These are phyloP conservation scores for Blastobotrys muscicola DNA, from an alignment of 805 yeast genomes.

Conservation along the genomic window DNA sequence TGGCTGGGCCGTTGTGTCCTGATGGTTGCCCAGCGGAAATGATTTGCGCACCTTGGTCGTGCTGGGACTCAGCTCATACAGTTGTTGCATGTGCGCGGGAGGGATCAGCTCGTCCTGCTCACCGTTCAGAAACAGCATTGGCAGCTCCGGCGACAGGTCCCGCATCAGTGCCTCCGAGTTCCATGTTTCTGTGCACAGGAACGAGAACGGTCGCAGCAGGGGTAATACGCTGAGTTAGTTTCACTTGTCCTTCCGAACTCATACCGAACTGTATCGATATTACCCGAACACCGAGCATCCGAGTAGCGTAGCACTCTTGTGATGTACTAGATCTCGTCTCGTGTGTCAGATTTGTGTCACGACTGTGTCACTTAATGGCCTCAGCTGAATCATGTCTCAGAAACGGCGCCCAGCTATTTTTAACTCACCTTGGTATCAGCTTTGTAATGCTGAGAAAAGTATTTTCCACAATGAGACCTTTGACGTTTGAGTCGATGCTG, in stretches of 20 bases:
- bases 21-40: conserved; percentile 61
- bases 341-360: too few species aligned
- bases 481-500: conserved; percentile 39
- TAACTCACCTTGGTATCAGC: conserved; percentile 27
- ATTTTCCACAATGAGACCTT: conserved; percentile 72
- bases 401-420: too few species aligned
- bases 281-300: too few species aligned
- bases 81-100: conserved; percentile 62
- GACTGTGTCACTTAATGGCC: too few species aligned
- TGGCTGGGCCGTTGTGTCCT: conserved; percentile 68
- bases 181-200: conserved; percentile 75
- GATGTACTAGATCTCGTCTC: too few species aligned
- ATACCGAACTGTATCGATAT: too few species aligned
- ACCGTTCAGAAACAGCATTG: conserved; percentile 66
- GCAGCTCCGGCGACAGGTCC: conserved; percentile 42
- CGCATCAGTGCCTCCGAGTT: conserved; percentile 56
- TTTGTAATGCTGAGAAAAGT: conserved; percentile 72
- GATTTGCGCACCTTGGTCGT: conserved; percentile 42
- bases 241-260: too few species aligned
- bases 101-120: conserved; percentile 84
- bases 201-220: conserved; percentile 42
- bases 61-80: conserved; percentile 46
- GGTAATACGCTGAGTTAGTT: conserved; percentile 53
- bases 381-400: too few species aligned
- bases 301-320: too few species aligned